Conservation (phyloP, 164 flowering plant species). For the Warburgia ugandensis region DNA sequence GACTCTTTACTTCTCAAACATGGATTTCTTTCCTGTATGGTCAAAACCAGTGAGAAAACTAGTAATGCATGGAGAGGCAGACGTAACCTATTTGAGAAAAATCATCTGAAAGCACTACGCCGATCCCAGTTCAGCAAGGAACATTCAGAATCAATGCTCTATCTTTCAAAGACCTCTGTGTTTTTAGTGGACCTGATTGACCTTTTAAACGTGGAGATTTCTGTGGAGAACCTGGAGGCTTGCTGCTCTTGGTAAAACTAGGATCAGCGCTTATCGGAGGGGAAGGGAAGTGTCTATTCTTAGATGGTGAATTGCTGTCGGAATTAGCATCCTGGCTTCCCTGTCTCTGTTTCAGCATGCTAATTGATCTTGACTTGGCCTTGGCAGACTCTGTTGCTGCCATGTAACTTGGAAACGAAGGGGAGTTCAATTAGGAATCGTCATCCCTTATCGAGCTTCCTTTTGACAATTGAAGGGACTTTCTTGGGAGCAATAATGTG, state of each 20-base stretch:
- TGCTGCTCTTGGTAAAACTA: constrained; percentile 9
- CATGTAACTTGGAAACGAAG: constrained; percentile 63
- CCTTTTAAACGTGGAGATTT: constrained; percentile 22
- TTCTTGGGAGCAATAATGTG: constrained; percentile 23
- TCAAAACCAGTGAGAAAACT: neutral
- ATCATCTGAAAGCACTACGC: constrained; percentile 11
- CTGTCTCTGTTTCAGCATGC: constrained; percentile 61
- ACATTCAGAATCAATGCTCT: constrained; percentile 19
- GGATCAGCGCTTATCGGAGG: constrained; percentile 34
- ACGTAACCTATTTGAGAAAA: neutral
- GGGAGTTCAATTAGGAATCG: constrained; percentile 31
- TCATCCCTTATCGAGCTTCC: constrained; percentile 24
- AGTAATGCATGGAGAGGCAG: neutral
- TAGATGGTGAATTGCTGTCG: constrained; percentile 29
- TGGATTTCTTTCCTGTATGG: neutral
- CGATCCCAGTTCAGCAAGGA: constrained; percentile 19
- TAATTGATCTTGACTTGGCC: constrained; percentile 64
- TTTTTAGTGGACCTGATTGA: constrained; percentile 15
- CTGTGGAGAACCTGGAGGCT: constrained; percentile 16
- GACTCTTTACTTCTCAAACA: too few relatives aligned
- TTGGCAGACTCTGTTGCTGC: constrained; percentile 64
- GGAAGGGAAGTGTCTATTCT: constrained; percentile 27
- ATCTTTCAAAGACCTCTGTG: constrained; percentile 11
- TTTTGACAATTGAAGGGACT: constrained; percentile 27
- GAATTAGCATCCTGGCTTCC: constrained; percentile 24